Evolutionary conservation across 768 basidiomycete species (phyloP).

Genomic region (Pleurotus djamor): DNA sequence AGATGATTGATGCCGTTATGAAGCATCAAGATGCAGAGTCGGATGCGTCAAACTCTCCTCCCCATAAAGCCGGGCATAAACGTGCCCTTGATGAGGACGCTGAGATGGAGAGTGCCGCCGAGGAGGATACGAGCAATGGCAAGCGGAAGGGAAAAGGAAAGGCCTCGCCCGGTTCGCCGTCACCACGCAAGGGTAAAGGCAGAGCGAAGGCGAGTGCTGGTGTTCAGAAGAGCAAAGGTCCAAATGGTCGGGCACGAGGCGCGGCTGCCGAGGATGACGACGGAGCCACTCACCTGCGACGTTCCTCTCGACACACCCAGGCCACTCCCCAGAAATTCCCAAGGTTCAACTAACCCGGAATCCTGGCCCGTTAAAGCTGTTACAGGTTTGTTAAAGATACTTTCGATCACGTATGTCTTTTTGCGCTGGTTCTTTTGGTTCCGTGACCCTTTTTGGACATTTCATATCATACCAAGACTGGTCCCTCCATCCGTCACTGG

Average conservation of each 20-base stretch:
- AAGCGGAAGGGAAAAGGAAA: constrained; percentile 3
- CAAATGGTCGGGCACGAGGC: constrained; percentile 3
- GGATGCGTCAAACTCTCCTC: constrained; percentile 3
- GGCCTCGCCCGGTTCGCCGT: not conserved
- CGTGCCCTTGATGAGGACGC: constrained; percentile 27
- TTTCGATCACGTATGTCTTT: no score
- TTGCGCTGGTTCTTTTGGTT: not conserved
- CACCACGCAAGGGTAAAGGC: constrained; percentile 6
- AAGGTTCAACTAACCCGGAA: constrained; percentile 11
- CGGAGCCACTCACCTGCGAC: constrained; percentile 22
- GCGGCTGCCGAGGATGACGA: constrained; percentile 9
- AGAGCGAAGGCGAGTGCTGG: constrained; percentile 6
- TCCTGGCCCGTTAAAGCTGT: no score
- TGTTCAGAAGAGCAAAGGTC: constrained; percentile 16
- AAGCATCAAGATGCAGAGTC: constrained; percentile 18
- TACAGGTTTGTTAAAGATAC: no score
- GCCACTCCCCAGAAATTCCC: constrained; percentile 24
- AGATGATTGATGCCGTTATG: constrained; percentile 47
- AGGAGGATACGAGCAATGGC: constrained; percentile 27
- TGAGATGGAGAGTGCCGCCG: constrained; percentile 38
- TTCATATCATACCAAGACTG: not conserved
- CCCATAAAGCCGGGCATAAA: constrained; percentile 31
- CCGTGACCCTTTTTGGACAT: not conserved
- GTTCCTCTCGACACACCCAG: constrained; percentile 25
- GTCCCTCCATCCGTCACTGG: not conserved